phyloP scores from a whole-genome alignment of 163 green algal genomes.

The Volvox carteri region DNA sequence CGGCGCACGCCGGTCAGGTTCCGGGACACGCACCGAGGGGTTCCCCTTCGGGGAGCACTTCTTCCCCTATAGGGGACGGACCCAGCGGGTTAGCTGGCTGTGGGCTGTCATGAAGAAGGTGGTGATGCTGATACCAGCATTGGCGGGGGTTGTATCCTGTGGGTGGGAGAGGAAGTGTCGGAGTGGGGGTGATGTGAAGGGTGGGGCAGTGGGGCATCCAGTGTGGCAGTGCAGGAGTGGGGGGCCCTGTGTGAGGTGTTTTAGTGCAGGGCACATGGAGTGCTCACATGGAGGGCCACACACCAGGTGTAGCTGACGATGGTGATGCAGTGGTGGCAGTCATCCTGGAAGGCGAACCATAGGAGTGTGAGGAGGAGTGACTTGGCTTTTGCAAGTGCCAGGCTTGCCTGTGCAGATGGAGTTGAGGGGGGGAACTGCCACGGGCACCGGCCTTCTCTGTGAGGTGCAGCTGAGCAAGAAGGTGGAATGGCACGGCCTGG shows the following conservation, averaged over 20 bases:
- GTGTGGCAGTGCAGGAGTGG: too few relatives aligned
- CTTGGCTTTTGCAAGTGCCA: not conserved
- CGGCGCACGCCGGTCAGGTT: constrained; percentile 1
- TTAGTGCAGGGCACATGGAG: too few relatives aligned
- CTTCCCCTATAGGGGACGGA: too few relatives aligned
- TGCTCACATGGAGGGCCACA: not conserved
- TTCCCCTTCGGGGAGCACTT: too few relatives aligned
- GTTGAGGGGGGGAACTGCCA: not conserved
- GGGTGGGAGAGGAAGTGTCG: too few relatives aligned
- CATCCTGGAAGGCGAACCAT: constrained; percentile 25
- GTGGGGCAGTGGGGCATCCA: too few relatives aligned
- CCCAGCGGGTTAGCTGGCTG: not conserved
- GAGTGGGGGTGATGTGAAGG: too few relatives aligned
- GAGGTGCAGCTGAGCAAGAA: not conserved
- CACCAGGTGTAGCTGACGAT: constrained; percentile 30
- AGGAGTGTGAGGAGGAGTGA: constrained; percentile 4
- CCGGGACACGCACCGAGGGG: too few relatives aligned
- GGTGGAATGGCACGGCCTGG: not conserved
- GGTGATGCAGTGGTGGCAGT: not conserved
- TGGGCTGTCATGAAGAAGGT: constrained; percentile 32
- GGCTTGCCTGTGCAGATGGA: constrained; percentile 2
- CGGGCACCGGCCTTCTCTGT: not conserved
- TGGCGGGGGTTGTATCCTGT: constrained; percentile 25
- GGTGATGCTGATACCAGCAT: not conserved
- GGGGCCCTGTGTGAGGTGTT: not conserved